These are phyloP conservation scores for Ceratobasidium sp. DNA, from an alignment of 1,284 basidiomycete species.

Conservation along the genomic window DNA sequence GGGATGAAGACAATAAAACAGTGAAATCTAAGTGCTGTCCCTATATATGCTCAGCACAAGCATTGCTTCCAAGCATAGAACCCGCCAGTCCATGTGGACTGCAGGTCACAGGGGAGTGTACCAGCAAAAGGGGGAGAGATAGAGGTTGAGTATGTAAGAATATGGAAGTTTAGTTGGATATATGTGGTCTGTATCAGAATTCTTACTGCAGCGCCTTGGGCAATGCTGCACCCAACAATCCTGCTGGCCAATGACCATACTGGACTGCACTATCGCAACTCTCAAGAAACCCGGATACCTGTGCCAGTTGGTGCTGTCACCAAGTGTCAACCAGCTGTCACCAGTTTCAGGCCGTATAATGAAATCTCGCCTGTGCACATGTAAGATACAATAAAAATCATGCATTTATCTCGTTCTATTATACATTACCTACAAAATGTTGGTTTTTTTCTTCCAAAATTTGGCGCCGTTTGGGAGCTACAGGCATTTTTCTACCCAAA, in stretches of 20 bases:
- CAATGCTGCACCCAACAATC: too few relatives aligned
- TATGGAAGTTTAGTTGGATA: conserved; percentile 3
- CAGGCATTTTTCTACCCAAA: background rate
- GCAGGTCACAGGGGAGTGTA: conserved; percentile 8
- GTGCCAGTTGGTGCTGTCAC: background rate
- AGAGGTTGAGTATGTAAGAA: background rate
- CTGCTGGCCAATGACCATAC: background rate
- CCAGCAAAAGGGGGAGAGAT: background rate
- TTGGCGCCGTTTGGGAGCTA: background rate
- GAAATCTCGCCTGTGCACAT: background rate
- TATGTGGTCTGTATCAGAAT: background rate
- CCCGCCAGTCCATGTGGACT: background rate
- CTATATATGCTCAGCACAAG: too few relatives aligned
- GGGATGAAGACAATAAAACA: too few relatives aligned
- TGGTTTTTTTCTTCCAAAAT: background rate
- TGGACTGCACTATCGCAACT: background rate
- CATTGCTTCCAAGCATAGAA: background rate
- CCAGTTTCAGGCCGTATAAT: background rate
- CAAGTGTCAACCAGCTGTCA: background rate
- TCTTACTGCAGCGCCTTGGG: background rate
- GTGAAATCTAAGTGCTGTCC: too few relatives aligned
- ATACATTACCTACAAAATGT: conserved; percentile 4
- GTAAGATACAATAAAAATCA: background rate
- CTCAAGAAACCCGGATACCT: background rate
- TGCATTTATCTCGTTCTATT: background rate